Evolutionary conservation across 176 grass and related monocot genomes (phyloP).

Genomic region (Tillandsia fasciculata): DNA sequence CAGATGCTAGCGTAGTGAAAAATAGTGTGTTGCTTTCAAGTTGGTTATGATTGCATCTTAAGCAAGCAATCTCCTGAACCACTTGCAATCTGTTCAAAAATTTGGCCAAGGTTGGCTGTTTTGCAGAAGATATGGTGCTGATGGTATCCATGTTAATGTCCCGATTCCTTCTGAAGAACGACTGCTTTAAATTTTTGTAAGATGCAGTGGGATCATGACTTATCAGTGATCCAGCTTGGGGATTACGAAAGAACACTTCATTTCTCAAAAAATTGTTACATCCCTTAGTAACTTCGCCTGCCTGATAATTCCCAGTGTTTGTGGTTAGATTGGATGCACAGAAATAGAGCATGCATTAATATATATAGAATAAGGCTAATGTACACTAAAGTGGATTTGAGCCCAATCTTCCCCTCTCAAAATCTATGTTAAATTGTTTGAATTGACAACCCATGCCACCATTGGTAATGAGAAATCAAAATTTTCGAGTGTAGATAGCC

Average conservation of each 20-base stretch:
- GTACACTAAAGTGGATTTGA: background rate
- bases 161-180: conserved; percentile 53
- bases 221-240: conserved; percentile 35
- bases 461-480: no score
- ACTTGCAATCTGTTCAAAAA: conserved; percentile 49
- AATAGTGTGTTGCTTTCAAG: conserved; percentile 40
- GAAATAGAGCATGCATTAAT: background rate
- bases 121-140: conserved; percentile 36
- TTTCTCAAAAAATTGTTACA: conserved; percentile 33
- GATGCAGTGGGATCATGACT: conserved; percentile 19
- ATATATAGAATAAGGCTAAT: background rate
- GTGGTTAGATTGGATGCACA: background rate
- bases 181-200: conserved; percentile 38
- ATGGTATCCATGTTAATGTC: conserved; percentile 30
- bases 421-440: no score
- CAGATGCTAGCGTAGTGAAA: conserved; percentile 64
- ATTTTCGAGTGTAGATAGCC: no score
- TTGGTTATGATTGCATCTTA: conserved; percentile 43
- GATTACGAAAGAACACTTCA: conserved; percentile 31
- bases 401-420: no score
- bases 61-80: conserved; percentile 53
- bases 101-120: conserved; percentile 27
- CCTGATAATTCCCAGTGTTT: conserved; percentile 65
- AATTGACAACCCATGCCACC: no score
- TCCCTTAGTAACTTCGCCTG: conserved; percentile 55